Conservation (phyloP, 305 asterid species). For the Coffea humblotiana region DNA sequence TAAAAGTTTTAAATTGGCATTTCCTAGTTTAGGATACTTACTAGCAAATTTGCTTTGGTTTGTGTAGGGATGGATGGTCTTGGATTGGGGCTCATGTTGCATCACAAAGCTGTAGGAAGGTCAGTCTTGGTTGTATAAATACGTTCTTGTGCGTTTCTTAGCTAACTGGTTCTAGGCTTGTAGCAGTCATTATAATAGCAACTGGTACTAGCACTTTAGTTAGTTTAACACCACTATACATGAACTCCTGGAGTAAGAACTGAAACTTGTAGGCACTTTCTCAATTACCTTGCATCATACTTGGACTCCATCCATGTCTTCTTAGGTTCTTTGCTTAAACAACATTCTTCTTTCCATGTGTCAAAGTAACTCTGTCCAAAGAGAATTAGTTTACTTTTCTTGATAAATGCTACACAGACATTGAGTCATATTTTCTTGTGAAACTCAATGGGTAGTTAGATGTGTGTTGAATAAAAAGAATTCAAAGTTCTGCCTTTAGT, state of each 20-base stretch:
- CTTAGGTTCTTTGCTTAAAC: neutral
- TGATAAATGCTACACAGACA: neutral
- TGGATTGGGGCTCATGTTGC: slow-evolving; percentile 85
- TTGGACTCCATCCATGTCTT: neutral
- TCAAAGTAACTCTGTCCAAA: too few relatives aligned
- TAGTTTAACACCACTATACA: neutral
- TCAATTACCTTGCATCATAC: neutral
- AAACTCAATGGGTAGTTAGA: too few relatives aligned
- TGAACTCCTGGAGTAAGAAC: neutral
- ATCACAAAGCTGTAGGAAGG: slow-evolving; percentile 86
- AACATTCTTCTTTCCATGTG: neutral
- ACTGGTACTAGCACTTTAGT: neutral
- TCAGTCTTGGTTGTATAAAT: slow-evolving; percentile 27
- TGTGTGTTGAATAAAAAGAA: too few relatives aligned
- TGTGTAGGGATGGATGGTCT: slow-evolving; percentile 86
- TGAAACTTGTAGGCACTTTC: neutral
- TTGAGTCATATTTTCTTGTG: too few relatives aligned
- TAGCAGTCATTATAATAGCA: neutral
- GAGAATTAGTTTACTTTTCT: neutral
- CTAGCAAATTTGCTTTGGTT: neutral
- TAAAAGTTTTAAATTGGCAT: neutral
- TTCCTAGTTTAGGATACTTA: neutral
- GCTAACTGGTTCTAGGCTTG: neutral
- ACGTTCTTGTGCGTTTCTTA: neutral
- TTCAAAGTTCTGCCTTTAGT: too few relatives aligned